phyloP scores from a whole-genome alignment of 768 basidiomycete species.

The Calocybe indica region DNA sequence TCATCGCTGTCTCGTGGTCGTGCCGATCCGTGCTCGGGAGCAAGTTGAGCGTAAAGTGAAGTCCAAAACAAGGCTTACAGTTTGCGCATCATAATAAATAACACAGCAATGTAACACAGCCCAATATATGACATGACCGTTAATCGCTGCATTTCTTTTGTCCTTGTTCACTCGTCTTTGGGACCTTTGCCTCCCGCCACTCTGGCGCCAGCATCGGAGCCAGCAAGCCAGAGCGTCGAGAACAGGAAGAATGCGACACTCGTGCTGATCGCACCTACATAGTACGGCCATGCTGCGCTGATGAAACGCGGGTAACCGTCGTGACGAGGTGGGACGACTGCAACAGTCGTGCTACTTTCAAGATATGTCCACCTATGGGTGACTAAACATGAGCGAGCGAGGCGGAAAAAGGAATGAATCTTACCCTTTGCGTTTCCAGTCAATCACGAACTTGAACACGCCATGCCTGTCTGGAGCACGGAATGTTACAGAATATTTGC shows the following conservation, averaged over 20 bases:
- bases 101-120: too few species aligned
- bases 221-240: constrained; percentile 80
- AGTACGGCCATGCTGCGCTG: constrained; percentile 95
- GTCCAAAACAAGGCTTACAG: too few species aligned
- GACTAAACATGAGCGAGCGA: constrained; percentile 2
- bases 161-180: constrained; percentile 34
- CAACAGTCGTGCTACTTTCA: constrained; percentile 65
- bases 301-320: constrained; percentile 96
- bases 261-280: constrained; percentile 85
- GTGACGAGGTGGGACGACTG: constrained; percentile 90
- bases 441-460: constrained; percentile 94
- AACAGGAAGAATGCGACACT: constrained; percentile 83
- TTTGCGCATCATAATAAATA: too few species aligned
- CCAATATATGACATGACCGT: background rate
- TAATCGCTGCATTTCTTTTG: background rate
- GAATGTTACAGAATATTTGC: constrained; percentile 79
- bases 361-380: constrained; percentile 65
- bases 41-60: too few species aligned
- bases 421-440: constrained; percentile 87
- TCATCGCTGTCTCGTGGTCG: too few species aligned
- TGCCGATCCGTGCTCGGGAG: too few species aligned
- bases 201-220: constrained; percentile 44
- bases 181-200: constrained; percentile 46
- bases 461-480: constrained; percentile 93
- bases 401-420: constrained; percentile 14